phyloP scores from a whole-genome alignment of 2,329 filamentous ascomycete genomes.

The Stagonosporopsis cucurbitacearum region DNA sequence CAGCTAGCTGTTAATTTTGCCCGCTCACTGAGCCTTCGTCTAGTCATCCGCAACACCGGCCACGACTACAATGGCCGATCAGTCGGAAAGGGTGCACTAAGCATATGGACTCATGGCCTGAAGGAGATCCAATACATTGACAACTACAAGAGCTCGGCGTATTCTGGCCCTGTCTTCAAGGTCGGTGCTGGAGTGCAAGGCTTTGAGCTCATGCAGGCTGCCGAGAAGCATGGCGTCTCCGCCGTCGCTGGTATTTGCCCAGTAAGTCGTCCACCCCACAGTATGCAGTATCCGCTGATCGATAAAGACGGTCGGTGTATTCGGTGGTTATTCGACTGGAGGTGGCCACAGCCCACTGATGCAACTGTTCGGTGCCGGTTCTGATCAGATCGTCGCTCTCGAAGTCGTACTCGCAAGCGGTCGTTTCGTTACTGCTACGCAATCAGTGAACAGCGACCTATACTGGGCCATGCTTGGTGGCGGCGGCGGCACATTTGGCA shows the following conservation, averaged over 20 bases:
- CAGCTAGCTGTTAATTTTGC: constrained; percentile 45
- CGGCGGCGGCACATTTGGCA: constrained; percentile 46
- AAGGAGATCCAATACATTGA: constrained; percentile 40
- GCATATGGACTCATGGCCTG: constrained; percentile 40
- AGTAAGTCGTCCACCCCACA: not conserved
- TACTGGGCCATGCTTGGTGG: constrained; percentile 50
- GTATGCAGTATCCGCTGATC: not conserved
- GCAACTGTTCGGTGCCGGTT: constrained; percentile 50
- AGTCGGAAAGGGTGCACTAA: constrained; percentile 36
- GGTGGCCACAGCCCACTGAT: constrained; percentile 63
- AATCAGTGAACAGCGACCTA: constrained; percentile 45
- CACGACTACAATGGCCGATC: constrained; percentile 43
- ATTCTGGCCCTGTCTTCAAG: constrained; percentile 41
- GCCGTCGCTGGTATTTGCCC: constrained; percentile 48
- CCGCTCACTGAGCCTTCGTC: constrained; percentile 38
- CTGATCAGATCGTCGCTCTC: constrained; percentile 47
- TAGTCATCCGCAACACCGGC: constrained; percentile 43
- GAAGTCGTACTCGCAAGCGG: constrained; percentile 43
- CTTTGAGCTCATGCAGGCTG: constrained; percentile 39
- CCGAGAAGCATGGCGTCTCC: constrained; percentile 38
- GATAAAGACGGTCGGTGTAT: constrained; percentile 57
- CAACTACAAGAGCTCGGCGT: constrained; percentile 34
- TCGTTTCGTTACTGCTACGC: constrained; percentile 34
- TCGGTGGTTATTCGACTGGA: constrained; percentile 50
- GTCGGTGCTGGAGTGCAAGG: constrained; percentile 43